Evolutionary conservation across 129 eudicot species (phyloP).

Genomic region (Tagetes patula): DNA sequence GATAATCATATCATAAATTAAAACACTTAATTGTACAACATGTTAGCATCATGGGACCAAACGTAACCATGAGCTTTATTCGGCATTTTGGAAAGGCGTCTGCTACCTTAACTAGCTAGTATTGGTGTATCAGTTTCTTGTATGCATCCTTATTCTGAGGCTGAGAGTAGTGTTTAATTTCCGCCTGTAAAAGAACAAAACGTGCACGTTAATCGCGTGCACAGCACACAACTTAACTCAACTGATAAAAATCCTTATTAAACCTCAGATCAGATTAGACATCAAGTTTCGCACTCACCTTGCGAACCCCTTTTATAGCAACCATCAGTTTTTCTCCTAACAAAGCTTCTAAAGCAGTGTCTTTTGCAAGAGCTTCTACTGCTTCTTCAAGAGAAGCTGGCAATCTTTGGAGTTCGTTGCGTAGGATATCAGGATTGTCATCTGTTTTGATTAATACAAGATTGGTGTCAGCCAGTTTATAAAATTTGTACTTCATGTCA

Average conservation of each 20-base stretch:
- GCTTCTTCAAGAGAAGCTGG: conserved; percentile 80
- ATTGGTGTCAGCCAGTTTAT: background rate
- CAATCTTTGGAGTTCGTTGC: conserved; percentile 58
- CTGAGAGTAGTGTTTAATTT: conserved; percentile 57
- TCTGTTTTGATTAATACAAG: conserved; percentile 42
- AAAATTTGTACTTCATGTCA: background rate
- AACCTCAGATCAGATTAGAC: background rate
- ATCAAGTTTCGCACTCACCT: conserved; percentile 44
- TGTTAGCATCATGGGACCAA: background rate
- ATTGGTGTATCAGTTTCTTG: conserved; percentile 68
- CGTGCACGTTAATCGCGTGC: background rate
- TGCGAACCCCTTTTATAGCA: conserved; percentile 82
- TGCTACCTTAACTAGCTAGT: conserved; percentile 25
- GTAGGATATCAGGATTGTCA: conserved; percentile 63
- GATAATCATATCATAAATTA: background rate
- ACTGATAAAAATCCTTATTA: background rate
- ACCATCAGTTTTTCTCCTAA: conserved; percentile 72
- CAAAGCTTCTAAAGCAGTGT: conserved; percentile 50
- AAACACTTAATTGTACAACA: background rate
- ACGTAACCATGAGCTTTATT: background rate
- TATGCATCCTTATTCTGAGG: conserved; percentile 63
- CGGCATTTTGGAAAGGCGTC: background rate
- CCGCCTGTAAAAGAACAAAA: conserved; percentile 61
- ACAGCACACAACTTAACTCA: background rate
- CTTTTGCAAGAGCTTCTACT: conserved; percentile 76